Percentiles rank a stretch among this genome's conserved stretches.
These are phyloP conservation scores for Meira miltonrushii DNA, from an alignment of 1,284 basidiomycete species.

Conservation along the genomic window DNA sequence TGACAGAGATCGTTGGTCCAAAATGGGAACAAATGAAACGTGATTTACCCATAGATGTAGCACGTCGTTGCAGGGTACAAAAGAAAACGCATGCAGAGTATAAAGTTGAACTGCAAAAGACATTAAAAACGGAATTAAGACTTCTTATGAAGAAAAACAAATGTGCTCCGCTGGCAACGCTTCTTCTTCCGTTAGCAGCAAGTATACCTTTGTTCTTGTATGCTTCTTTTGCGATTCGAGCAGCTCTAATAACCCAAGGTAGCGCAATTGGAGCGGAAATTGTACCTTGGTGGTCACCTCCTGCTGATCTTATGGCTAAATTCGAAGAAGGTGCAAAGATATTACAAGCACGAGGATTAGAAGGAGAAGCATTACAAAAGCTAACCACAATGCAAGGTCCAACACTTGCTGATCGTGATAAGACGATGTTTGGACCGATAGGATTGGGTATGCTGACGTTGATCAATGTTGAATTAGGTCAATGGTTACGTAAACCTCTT, in stretches of 20 bases:
- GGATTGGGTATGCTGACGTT: conserved; percentile 40
- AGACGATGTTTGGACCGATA: conserved; percentile 41
- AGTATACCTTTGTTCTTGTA: conserved; percentile 42
- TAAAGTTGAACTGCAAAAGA: conserved; percentile 49
- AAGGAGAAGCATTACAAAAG: conserved; percentile 20
- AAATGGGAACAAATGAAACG: conserved; percentile 61
- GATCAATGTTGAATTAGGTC: conserved; percentile 40
- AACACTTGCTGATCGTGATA: conserved; percentile 37
- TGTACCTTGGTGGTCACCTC: conserved; percentile 45
- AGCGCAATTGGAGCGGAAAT: conserved; percentile 31
- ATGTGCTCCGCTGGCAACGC: conserved; percentile 35
- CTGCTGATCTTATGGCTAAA: conserved; percentile 31
- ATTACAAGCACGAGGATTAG: conserved; percentile 39
- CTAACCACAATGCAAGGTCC: conserved; percentile 22
- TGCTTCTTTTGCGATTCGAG: conserved; percentile 36
- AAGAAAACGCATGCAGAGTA: conserved; percentile 60
- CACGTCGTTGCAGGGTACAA: conserved; percentile 58
- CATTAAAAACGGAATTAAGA: conserved; percentile 31
- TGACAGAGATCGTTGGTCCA: conserved; percentile 67
- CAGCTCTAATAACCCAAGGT: conserved; percentile 26
- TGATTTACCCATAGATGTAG: conserved; percentile 53
- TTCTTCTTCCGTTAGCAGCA: conserved; percentile 35
- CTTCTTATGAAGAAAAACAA: conserved; percentile 30
- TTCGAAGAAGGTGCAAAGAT: conserved; percentile 33
- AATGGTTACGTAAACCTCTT: conserved; percentile 11